Conservation (phyloP, 345 rosid species). For the Laguncularia racemosa region DNA sequence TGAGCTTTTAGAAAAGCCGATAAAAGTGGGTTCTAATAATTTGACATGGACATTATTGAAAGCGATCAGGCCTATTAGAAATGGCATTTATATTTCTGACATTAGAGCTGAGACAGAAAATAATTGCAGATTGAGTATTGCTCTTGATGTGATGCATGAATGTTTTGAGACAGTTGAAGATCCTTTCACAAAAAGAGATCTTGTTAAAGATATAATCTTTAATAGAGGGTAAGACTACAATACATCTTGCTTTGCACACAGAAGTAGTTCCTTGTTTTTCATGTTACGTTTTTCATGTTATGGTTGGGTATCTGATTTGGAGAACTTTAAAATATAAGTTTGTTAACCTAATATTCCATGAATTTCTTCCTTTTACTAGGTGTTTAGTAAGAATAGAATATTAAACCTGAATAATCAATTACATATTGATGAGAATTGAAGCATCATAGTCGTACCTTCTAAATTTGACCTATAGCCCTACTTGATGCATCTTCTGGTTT, state of each 20-base stretch:
- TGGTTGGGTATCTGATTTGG: neutral
- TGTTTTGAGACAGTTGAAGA: constrained; percentile 70
- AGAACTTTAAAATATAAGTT: too few species aligned
- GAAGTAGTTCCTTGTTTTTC: neutral
- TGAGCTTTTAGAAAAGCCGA: constrained; percentile 53
- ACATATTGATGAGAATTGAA: too few species aligned
- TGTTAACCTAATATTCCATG: too few species aligned
- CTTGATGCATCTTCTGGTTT: too few species aligned
- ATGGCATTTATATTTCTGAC: constrained; percentile 21
- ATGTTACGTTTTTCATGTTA: neutral
- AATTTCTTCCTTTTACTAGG: too few species aligned
- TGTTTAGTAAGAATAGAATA: too few species aligned
- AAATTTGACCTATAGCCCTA: too few species aligned
- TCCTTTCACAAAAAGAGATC: constrained; percentile 45
- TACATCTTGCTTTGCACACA: constrained; percentile 10
- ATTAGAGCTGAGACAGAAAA: constrained; percentile 37
- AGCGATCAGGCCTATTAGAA: constrained; percentile 18
- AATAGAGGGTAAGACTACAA: constrained; percentile 43
- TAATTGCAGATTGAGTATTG: constrained; percentile 57
- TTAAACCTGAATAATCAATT: too few species aligned
- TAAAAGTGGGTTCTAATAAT: constrained; percentile 43
- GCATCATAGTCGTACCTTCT: too few species aligned
- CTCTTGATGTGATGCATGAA: constrained; percentile 79
- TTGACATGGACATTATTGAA: constrained; percentile 71
- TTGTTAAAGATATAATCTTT: constrained; percentile 63